Evolutionary conservation across 2,329 filamentous ascomycete genomes (phyloP).

Genomic region (Neodidymelliopsis sp.): DNA sequence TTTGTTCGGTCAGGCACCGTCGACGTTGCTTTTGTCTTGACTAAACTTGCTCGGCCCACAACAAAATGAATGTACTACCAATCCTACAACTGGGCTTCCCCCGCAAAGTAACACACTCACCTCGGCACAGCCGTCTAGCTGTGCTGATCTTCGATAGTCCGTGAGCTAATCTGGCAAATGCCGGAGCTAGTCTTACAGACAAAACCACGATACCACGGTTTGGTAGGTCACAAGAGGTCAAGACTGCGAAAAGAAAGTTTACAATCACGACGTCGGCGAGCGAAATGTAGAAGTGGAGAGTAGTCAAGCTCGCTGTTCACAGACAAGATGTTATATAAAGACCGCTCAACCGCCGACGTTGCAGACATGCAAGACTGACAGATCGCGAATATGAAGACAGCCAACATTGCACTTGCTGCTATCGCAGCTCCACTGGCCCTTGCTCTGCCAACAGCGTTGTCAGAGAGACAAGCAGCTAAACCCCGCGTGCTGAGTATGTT

Average conservation of each 20-base stretch:
- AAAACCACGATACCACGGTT: not conserved
- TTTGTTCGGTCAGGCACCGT: not conserved
- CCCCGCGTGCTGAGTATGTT: slow-evolving; percentile 9
- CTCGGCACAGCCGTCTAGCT: not conserved
- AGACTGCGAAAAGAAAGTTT: not conserved
- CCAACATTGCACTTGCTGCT: slow-evolving; percentile 15
- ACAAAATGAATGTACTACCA: no score
- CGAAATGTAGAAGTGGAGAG: not conserved
- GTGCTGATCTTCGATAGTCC: slow-evolving; percentile 6
- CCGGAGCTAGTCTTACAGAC: not conserved
- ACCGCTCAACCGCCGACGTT: no score
- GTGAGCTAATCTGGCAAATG: slow-evolving; percentile 1
- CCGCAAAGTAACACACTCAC: not conserved
- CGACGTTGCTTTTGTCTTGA: not conserved
- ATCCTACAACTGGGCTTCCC: not conserved
- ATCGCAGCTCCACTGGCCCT: slow-evolving; percentile 12
- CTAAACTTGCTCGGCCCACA: no score
- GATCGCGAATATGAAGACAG: slow-evolving; percentile 19
- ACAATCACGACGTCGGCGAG: not conserved
- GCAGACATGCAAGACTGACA: no score
- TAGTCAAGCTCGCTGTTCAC: no score
- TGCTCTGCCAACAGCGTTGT: slow-evolving; percentile 12
- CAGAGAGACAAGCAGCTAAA: slow-evolving; percentile 5
- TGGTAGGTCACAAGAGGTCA: not conserved
- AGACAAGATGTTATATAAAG: slow-evolving; percentile 5